Percentiles rank a stretch among this genome's conserved stretches.
These are phyloP conservation scores for Coprinellus micaceus DNA, from an alignment of 768 basidiomycete genomes.

Conservation along the genomic window DNA sequence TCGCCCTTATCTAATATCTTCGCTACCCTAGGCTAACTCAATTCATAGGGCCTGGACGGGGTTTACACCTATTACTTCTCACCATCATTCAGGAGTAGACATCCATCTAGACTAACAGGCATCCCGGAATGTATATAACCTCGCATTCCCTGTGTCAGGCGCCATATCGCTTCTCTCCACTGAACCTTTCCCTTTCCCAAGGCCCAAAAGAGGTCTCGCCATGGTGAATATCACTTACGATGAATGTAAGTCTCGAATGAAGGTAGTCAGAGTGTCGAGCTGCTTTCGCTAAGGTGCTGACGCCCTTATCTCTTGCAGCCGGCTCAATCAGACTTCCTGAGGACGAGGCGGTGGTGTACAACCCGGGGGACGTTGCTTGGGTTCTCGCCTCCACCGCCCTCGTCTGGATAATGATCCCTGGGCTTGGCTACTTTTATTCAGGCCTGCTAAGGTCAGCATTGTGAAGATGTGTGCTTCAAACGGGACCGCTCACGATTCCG, in stretches of 20 bases:
- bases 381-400: constrained; percentile 73
- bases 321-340: not conserved
- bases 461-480: not conserved
- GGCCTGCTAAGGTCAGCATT: constrained; percentile 57
- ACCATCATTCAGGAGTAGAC: constrained; percentile 1
- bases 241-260: constrained; percentile 19
- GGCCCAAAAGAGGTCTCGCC: not conserved
- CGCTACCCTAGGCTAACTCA: not conserved
- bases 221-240: constrained; percentile 34
- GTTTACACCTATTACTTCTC: not conserved
- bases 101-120: not conserved
- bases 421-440: constrained; percentile 86
- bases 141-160: not conserved
- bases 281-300: not conserved
- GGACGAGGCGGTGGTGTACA: constrained; percentile 27
- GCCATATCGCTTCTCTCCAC: not conserved
- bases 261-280: not conserved
- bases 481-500: not conserved
- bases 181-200: not conserved
- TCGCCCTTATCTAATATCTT: not conserved
- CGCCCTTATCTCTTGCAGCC: constrained; percentile 8
- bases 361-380: constrained; percentile 52
- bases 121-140: not conserved
- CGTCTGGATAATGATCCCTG: constrained; percentile 83
- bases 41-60: not conserved